phyloP scores from a whole-genome alignment of 140 eudicot species.

The Oenanthe javanica region DNA sequence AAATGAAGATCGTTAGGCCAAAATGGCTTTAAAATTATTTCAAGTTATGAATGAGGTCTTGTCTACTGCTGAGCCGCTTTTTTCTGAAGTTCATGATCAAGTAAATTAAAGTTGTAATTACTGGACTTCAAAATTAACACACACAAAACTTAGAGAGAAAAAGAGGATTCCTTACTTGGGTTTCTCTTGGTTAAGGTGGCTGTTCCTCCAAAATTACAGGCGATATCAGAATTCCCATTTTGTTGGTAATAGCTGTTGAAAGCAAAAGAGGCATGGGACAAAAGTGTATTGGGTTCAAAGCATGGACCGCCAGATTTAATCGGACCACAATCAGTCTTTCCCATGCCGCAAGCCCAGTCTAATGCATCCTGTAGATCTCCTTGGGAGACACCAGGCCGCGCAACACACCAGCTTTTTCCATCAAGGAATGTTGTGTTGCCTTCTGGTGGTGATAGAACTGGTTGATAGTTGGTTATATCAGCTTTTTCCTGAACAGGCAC shows the following conservation, averaged over 20 bases:
- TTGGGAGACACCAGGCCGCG: conserved; percentile 49
- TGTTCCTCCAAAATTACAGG: conserved; percentile 88
- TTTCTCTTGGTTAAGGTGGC: conserved; percentile 44
- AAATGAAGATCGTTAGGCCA: neutral
- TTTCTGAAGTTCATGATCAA: neutral
- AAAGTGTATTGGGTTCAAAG: conserved; percentile 51
- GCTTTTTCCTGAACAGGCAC: conserved; percentile 30
- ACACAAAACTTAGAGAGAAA: neutral
- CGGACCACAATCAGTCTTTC: conserved; percentile 62
- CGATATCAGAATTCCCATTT: conserved; percentile 76
- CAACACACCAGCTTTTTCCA: conserved; percentile 83
- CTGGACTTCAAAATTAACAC: neutral
- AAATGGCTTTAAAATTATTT: neutral
- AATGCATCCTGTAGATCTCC: conserved; percentile 59
- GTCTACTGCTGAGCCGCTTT: neutral
- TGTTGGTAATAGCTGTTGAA: conserved; percentile 84
- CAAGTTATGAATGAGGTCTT: neutral
- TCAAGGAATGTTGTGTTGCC: conserved; percentile 84
- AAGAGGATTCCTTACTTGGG: conserved; percentile 47
- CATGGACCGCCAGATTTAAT: conserved; percentile 72
- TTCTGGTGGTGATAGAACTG: conserved; percentile 64
- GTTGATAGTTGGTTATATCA: conserved; percentile 30
- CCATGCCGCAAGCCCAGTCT: conserved; percentile 94
- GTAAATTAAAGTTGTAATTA: neutral
- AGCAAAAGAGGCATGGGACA: conserved; percentile 83